Percentiles rank a stretch among this genome's conserved stretches.
phyloP scores from a whole-genome alignment of 176 grass and related monocot species.

The Echinochloa phyllopogon region DNA sequence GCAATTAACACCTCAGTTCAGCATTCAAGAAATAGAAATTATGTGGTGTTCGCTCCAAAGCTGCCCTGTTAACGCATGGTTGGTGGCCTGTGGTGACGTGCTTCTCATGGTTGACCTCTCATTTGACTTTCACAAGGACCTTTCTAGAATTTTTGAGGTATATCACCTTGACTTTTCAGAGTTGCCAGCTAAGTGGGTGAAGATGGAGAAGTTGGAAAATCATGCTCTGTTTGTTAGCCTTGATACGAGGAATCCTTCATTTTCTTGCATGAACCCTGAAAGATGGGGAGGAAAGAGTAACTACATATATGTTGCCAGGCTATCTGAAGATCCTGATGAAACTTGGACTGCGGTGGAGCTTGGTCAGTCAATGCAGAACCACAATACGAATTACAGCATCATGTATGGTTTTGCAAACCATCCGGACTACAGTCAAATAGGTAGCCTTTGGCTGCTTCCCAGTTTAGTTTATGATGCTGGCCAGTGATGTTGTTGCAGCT shows the following conservation, averaged over 20 bases:
- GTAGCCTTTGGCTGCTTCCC: slow-evolving; percentile 1
- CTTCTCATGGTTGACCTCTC: neutral
- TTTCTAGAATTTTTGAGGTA: neutral
- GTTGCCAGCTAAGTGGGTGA: neutral
- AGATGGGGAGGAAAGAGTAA: slow-evolving; percentile 3
- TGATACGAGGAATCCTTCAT: neutral
- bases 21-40: neutral
- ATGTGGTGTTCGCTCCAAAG: neutral
- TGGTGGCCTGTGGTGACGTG: neutral
- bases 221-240: slow-evolving; percentile 48
- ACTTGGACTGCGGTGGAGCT: neutral
- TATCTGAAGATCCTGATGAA: neutral
- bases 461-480: neutral
- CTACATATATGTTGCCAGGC: slow-evolving; percentile 34
- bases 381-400: neutral
- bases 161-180: slow-evolving; percentile 3
- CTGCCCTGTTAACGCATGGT: neutral
- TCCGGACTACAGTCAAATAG: neutral
- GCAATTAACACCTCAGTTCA: neutral
- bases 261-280: slow-evolving; percentile 32
- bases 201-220: slow-evolving; percentile 13
- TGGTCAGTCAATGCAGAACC: neutral
- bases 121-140: neutral
- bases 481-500: neutral
- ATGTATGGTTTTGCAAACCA: neutral